Evolutionary conservation across 1,284 basidiomycete species (phyloP).

Genomic region (Fomitopsis betulina): DNA sequence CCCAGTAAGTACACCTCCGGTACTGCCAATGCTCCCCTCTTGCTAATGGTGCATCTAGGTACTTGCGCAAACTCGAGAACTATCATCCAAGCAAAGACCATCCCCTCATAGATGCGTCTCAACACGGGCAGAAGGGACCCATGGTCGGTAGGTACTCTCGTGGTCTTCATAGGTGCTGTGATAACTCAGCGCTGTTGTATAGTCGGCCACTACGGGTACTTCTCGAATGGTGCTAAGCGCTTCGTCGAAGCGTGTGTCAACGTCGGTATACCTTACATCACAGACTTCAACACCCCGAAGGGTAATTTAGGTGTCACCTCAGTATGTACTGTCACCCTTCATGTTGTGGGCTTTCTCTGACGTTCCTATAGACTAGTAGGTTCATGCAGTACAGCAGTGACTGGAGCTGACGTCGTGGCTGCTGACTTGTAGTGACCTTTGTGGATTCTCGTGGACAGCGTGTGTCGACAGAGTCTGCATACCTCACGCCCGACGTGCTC

Average conservation of each 20-base stretch:
- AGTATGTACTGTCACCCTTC: background rate
- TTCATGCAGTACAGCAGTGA: background rate
- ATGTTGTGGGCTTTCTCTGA: background rate
- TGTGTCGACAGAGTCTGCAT: constrained; percentile 59
- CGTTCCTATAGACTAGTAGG: background rate
- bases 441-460: constrained; percentile 45
- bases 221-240: constrained; percentile 31
- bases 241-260: constrained; percentile 46
- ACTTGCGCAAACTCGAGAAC: constrained; percentile 58
- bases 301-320: constrained; percentile 38
- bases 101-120: constrained; percentile 39
- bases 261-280: constrained; percentile 42
- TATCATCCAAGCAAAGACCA: constrained; percentile 43
- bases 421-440: constrained; percentile 50
- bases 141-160: constrained; percentile 29
- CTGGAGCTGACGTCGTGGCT: no score
- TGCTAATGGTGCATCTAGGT: constrained; percentile 31
- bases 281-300: constrained; percentile 46
- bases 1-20: constrained; percentile 29
- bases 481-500: constrained; percentile 58
- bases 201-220: constrained; percentile 28
- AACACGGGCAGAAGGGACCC: constrained; percentile 47
- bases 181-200: background rate
- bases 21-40: background rate
- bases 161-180: background rate